Conservation (phyloP, 345 rosid genomes). For the Eucalyptus curtisii region DNA sequence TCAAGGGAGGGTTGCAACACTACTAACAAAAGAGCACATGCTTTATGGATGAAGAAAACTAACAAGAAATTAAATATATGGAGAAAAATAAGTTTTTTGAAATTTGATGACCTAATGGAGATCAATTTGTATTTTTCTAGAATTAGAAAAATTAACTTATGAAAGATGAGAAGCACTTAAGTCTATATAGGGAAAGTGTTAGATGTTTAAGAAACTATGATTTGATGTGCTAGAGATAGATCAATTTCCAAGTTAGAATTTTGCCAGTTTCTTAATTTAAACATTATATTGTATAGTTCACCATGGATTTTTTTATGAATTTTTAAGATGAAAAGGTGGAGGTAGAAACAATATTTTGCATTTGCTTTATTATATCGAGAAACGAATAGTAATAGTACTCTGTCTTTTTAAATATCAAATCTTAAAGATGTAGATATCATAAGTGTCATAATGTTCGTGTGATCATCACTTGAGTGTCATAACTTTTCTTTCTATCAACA, state of each 20-base stretch:
- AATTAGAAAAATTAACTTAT: too few relatives aligned
- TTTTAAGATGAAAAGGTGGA: background rate
- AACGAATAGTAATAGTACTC: background rate
- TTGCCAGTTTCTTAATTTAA: background rate
- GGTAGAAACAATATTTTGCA: background rate
- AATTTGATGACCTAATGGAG: too few relatives aligned
- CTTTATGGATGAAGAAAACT: too few relatives aligned
- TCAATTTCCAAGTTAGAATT: background rate
- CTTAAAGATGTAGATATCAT: background rate
- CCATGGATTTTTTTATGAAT: background rate
- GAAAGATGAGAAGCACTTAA: background rate
- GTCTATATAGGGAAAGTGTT: background rate
- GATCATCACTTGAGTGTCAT: too few relatives aligned
- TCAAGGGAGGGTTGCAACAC: too few relatives aligned
- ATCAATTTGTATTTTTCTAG: background rate
- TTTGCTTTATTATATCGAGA: background rate
- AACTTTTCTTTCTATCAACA: too few relatives aligned
- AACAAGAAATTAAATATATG: too few relatives aligned
- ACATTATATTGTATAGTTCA: background rate
- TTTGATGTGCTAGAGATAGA: background rate
- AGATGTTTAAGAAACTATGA: background rate
- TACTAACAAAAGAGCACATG: too few relatives aligned
- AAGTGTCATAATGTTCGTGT: too few relatives aligned
- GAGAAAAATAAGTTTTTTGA: too few relatives aligned
- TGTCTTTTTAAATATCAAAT: background rate